These are phyloP conservation scores for Backusella morwellensis DNA, from an alignment of 192 early-diverging fungal genomes.

Conservation along the genomic window DNA sequence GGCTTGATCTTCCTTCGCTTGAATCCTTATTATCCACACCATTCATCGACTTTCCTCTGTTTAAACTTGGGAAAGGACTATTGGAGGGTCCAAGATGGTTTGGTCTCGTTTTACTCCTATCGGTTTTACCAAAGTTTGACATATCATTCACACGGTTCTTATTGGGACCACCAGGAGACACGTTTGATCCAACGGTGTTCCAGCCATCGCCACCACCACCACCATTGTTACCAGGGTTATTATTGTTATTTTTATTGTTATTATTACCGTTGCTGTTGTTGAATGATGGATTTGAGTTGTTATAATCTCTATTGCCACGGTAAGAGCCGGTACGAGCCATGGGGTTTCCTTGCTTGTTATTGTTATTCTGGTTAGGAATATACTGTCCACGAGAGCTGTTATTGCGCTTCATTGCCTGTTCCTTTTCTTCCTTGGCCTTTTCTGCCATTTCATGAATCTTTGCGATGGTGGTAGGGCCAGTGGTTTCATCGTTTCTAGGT, in stretches of 20 bases:
- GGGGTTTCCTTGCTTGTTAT: slow-evolving; percentile 24
- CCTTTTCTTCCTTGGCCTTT: slow-evolving; percentile 70
- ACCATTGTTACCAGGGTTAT: slow-evolving; percentile 18
- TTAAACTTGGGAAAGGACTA: slow-evolving; percentile 28
- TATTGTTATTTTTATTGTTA: background rate
- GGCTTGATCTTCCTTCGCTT: slow-evolving; percentile 13
- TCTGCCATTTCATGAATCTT: slow-evolving; percentile 80
- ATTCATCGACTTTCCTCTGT: background rate
- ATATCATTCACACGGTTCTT: slow-evolving; percentile 48
- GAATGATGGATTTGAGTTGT: background rate
- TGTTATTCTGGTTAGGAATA: slow-evolving; percentile 5
- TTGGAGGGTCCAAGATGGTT: slow-evolving; percentile 53
- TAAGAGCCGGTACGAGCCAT: slow-evolving; percentile 60
- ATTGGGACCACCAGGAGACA: slow-evolving; percentile 41
- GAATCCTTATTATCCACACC: slow-evolving; percentile 19
- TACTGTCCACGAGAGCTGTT: slow-evolving; percentile 52
- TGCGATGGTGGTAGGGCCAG: slow-evolving; percentile 88
- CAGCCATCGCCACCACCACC: slow-evolving; percentile 64
- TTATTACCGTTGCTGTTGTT: background rate
- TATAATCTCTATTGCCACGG: slow-evolving; percentile 38
- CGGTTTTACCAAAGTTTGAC: slow-evolving; percentile 71
- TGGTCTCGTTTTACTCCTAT: slow-evolving; percentile 49
- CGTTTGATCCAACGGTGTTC: slow-evolving; percentile 55
- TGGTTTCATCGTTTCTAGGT: slow-evolving; percentile 42
- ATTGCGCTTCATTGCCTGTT: slow-evolving; percentile 58